These are phyloP conservation scores for Mrakiaceae sp. DNA, from an alignment of 1,284 basidiomycete genomes.

Conservation along the genomic window DNA sequence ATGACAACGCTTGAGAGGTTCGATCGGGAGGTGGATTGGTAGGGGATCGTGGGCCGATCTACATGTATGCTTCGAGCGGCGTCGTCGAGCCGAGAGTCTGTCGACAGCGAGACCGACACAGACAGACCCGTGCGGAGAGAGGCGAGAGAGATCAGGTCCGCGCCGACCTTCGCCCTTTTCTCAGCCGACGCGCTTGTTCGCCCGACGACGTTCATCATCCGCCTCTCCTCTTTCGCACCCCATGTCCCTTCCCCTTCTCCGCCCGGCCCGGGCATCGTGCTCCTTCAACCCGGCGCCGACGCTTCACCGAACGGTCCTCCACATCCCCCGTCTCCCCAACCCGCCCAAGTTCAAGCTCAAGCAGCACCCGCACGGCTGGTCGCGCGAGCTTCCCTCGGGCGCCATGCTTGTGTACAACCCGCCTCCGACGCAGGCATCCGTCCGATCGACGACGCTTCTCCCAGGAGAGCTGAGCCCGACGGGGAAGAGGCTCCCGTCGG, in stretches of 20 bases:
- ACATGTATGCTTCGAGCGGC: too few species aligned
- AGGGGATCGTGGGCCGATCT: background rate
- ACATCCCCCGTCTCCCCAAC: background rate
- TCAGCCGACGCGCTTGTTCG: too few species aligned
- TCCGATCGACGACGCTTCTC: background rate
- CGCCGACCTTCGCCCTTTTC: too few species aligned
- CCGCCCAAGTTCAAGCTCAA: background rate
- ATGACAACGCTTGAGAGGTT: conserved; percentile 69
- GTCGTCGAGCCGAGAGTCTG: too few species aligned
- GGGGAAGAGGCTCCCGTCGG: background rate
- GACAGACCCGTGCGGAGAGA: too few species aligned
- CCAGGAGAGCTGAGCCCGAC: background rate
- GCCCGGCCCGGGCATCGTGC: background rate
- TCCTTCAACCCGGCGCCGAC: background rate
- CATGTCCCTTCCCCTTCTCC: too few species aligned
- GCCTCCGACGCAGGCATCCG: background rate
- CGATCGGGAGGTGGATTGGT: conserved; percentile 25
- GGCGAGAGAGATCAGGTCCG: too few species aligned
- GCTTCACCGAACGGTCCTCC: background rate
- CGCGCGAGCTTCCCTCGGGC: background rate
- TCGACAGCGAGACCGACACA: too few species aligned
- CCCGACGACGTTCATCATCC: too few species aligned
- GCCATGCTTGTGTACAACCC: background rate
- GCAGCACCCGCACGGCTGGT: background rate
- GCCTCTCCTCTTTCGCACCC: too few species aligned